phyloP scores from a whole-genome alignment of 352 stramenopile species.

The Phytopythium oedochilum region DNA sequence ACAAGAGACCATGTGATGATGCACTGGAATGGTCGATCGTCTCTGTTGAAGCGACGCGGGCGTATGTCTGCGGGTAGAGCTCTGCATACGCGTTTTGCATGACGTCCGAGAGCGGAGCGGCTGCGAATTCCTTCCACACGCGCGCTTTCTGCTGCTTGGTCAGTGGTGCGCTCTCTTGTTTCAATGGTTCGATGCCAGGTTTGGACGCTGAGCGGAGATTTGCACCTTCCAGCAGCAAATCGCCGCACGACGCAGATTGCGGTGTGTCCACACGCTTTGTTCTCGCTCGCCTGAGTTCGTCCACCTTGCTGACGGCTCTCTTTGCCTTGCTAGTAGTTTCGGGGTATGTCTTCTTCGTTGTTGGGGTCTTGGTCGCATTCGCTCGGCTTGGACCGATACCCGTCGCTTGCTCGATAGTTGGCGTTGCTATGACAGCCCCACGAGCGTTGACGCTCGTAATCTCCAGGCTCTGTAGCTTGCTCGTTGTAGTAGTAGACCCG shows the following conservation, averaged over 20 bases:
- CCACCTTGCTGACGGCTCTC: neutral
- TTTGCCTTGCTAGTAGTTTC: neutral
- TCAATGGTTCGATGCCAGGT: neutral
- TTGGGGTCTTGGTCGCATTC: neutral
- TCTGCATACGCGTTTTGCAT: slow-evolving; percentile 58
- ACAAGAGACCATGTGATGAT: neutral
- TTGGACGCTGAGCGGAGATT: neutral
- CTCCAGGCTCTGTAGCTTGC: neutral
- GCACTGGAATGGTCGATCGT: neutral
- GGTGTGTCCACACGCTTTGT: neutral
- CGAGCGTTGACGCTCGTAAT: neutral
- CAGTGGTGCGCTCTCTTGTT: slow-evolving; percentile 13
- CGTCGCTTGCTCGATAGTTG: neutral
- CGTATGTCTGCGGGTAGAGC: slow-evolving; percentile 49
- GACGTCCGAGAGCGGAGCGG: slow-evolving; percentile 21
- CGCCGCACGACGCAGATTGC: neutral
- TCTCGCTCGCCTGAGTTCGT: neutral
- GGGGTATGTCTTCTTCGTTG: neutral
- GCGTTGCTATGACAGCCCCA: neutral
- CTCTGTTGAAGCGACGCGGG: neutral
- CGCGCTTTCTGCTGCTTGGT: slow-evolving; percentile 29
- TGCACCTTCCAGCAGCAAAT: slow-evolving; percentile 15
- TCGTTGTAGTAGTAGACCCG: neutral
- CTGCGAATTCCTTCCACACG: slow-evolving; percentile 43
- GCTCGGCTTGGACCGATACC: neutral